Conservation (phyloP, 192 early-diverging fungal species). For the Phycomyces nitens region DNA sequence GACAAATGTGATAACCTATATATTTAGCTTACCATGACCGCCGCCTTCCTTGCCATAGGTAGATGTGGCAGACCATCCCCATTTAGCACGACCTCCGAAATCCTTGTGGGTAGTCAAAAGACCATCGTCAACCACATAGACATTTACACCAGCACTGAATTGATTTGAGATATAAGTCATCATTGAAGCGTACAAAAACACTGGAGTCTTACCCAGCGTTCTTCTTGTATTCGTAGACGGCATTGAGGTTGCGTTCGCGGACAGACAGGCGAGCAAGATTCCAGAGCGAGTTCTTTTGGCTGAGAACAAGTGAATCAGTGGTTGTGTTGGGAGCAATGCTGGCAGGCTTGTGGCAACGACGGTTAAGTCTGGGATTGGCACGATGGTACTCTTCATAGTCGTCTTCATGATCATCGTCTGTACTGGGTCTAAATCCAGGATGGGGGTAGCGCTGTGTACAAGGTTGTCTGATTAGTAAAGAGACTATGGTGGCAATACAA, state of each 20-base stretch:
- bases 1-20: neutral
- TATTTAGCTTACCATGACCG: slow-evolving; percentile 45
- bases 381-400: too few species aligned
- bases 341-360: too few species aligned
- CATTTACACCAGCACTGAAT: slow-evolving; percentile 43
- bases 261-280: slow-evolving; percentile 82
- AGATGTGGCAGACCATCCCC: slow-evolving; percentile 35
- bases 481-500: too few species aligned
- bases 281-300: slow-evolving; percentile 74
- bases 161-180: too few species aligned
- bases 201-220: slow-evolving; percentile 28
- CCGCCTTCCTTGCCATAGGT: slow-evolving; percentile 13
- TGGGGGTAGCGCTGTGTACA: too few species aligned
- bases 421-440: too few species aligned
- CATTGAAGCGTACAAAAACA: too few species aligned
- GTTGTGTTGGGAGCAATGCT: neutral
- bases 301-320: neutral
- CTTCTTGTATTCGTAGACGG: slow-evolving; percentile 20
- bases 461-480: too few species aligned
- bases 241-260: slow-evolving; percentile 34
- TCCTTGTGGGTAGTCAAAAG: slow-evolving; percentile 59
- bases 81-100: slow-evolving; percentile 71
- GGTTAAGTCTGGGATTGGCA: too few species aligned
- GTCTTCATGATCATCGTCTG: too few species aligned
- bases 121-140: slow-evolving; percentile 63